Base-by-base conservation (phyloP, 2,329 filamentous ascomycete genomes). In the Amesomyces nigricolor region DNA sequence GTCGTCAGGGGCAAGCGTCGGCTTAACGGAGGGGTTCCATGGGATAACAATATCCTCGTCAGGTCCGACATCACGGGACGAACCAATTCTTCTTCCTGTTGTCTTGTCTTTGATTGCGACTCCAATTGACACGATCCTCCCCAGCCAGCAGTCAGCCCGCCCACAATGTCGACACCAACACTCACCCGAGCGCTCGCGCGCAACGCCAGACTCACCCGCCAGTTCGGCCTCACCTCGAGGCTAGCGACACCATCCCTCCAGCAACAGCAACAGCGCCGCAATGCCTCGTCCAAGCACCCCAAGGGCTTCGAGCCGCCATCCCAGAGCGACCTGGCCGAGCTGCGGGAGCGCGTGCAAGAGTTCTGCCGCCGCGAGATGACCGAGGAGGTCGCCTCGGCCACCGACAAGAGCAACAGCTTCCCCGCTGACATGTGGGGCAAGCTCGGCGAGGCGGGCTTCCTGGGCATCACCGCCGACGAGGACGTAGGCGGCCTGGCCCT, bases 401-500 rank as follows among this genome's bases (percentile, higher is more conserved):
- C 91, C n/a, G 92, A 99, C 74, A 81, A 82, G 67, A 78, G 79
- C 67, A 97, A 97, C 78, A 84, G 83, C 47, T 99, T 99, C 71
- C 94, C 94, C 3, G 80, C 83, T 49, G 84, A 87, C 6, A 92
- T 99, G 87, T 99, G 94, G 94, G 78, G 80, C 70, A 96, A 96
- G 74, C 78, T 99, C 48, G 94, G 94, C 59, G 87, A 91, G 61
- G 94, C 94, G 35, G 94, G 88, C 6, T 87, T 97, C 64, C 80
- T 97, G 29, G 94, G 94, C 57, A 89, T 96, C 65, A 97, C 94
- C 8, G 94, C 90, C 16, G 89, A 96, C 66, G 91, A 96, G 73
- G 87, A 90, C 54, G 90, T 94, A 51, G 94, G 94, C 38, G 94
- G 92, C 2, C 73, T 97, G 45, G 89, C 79, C 1, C 87, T 97